Conservation (phyloP, 371 early-diverging fungal species). For the Apophysomyces ossiformis region DNA sequence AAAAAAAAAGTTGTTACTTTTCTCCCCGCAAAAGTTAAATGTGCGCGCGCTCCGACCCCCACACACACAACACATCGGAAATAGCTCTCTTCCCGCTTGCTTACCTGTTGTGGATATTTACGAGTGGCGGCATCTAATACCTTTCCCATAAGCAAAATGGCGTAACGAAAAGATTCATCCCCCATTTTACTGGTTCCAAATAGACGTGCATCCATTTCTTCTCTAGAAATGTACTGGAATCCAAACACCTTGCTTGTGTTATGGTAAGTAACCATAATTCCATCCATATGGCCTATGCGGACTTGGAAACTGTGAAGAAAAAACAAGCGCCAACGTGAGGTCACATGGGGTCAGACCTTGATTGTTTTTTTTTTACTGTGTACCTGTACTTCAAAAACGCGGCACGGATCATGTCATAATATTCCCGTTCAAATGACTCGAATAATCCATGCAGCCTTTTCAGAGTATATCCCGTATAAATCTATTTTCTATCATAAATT, state of each 20-base stretch:
- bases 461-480: slow-evolving; percentile 64
- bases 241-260: slow-evolving; percentile 92
- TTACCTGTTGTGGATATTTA: slow-evolving; percentile 64
- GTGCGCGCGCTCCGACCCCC: no score
- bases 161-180: slow-evolving; percentile 69
- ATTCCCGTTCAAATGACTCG: slow-evolving; percentile 91
- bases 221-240: slow-evolving; percentile 90
- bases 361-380: background rate
- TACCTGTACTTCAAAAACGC: slow-evolving; percentile 87
- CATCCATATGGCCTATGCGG: slow-evolving; percentile 96
- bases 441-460: slow-evolving; percentile 63
- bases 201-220: slow-evolving; percentile 86
- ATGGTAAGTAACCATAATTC: slow-evolving; percentile 93
- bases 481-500: slow-evolving; percentile 22
- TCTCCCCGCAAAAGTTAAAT: no score
- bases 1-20: no score
- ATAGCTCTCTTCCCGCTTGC: background rate
- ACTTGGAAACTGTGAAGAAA: slow-evolving; percentile 74
- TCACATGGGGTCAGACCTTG: background rate
- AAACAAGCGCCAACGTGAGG: no score
- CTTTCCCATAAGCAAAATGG: slow-evolving; percentile 64
- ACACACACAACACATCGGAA: no score
- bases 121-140: slow-evolving; percentile 67
- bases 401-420: slow-evolving; percentile 91
- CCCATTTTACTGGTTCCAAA: slow-evolving; percentile 81